A percentile compares a stretch with the other conserved stretches of the same genome.
phyloP scores from a whole-genome alignment of 305 asterid species.

The Coffea humblotiana region DNA sequence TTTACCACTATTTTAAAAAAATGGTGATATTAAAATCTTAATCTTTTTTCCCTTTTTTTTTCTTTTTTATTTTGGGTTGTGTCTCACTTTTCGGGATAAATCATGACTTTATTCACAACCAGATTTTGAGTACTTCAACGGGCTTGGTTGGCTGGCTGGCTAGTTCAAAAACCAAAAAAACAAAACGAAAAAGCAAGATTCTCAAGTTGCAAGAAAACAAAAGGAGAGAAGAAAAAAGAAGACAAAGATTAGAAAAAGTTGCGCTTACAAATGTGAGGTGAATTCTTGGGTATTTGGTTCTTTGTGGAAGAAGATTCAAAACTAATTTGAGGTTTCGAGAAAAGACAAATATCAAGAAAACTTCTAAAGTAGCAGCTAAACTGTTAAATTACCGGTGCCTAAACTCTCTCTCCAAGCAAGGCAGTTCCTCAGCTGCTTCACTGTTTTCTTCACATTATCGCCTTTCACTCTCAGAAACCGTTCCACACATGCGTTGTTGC shows the following conservation, averaged over 20 bases:
- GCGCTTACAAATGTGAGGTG: constrained; percentile 8
- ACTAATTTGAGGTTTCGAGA: not conserved
- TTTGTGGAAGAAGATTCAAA: constrained; percentile 2
- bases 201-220: constrained; percentile 26
- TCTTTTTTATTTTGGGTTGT: not conserved
- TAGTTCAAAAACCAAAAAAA: constrained; percentile 23
- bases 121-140: constrained; percentile 19
- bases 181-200: constrained; percentile 20
- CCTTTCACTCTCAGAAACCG: constrained; percentile 78
- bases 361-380: not conserved
- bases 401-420: constrained; percentile 88
- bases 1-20: constrained; percentile 19
- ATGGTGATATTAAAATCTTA: not conserved
- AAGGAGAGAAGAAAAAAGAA: constrained; percentile 21
- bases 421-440: constrained; percentile 69
- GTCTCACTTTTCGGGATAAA: not conserved
- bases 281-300: constrained; percentile 12
- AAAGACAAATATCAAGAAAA: constrained; percentile 8
- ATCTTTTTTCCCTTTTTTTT: not conserved
- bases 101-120: constrained; percentile 14
- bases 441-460: constrained; percentile 79
- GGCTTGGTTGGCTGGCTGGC: constrained; percentile 17
- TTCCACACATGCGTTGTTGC: constrained; percentile 69
- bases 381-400: constrained; percentile 52
- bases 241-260: constrained; percentile 19